phyloP scores from a whole-genome alignment of 129 eudicot species.

The Flaveria bidentis region DNA sequence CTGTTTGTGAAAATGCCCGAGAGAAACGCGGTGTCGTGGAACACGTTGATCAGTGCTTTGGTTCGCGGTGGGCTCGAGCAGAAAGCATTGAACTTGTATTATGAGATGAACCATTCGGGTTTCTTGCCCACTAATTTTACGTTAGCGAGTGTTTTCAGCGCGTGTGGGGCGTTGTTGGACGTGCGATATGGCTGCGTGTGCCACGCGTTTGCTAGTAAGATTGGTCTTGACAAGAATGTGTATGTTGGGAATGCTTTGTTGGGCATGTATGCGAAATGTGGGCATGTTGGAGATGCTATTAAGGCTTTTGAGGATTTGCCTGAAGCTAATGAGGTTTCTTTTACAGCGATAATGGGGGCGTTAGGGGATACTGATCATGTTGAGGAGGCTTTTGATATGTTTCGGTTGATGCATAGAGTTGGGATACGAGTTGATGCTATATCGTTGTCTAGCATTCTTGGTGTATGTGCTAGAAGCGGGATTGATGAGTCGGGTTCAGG shows the following conservation, averaged over 20 bases:
- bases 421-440: slow-evolving; percentile 59
- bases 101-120: slow-evolving; percentile 49
- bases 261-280: slow-evolving; percentile 73
- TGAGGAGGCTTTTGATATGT: slow-evolving; percentile 63
- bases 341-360: slow-evolving; percentile 74
- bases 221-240: slow-evolving; percentile 62
- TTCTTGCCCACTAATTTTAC: slow-evolving; percentile 71
- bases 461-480: slow-evolving; percentile 55
- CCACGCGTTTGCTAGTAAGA: slow-evolving; percentile 61
- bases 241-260: slow-evolving; percentile 77
- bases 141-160: slow-evolving; percentile 76
- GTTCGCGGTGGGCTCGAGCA: slow-evolving; percentile 43
- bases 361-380: slow-evolving; percentile 55
- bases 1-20: slow-evolving; percentile 77
- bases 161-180: slow-evolving; percentile 60
- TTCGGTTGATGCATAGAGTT: slow-evolving; percentile 53
- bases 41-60: slow-evolving; percentile 67
- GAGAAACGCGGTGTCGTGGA: slow-evolving; percentile 71
- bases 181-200: slow-evolving; percentile 51
- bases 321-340: slow-evolving; percentile 77
- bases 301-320: slow-evolving; percentile 57
- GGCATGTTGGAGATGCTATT: slow-evolving; percentile 43
- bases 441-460: slow-evolving; percentile 65
- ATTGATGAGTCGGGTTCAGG: slow-evolving; percentile 19
- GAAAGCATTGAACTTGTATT: slow-evolving; percentile 59